These are phyloP conservation scores for Spinellus fusiger DNA, from an alignment of 192 early-diverging fungal genomes.

Conservation along the genomic window DNA sequence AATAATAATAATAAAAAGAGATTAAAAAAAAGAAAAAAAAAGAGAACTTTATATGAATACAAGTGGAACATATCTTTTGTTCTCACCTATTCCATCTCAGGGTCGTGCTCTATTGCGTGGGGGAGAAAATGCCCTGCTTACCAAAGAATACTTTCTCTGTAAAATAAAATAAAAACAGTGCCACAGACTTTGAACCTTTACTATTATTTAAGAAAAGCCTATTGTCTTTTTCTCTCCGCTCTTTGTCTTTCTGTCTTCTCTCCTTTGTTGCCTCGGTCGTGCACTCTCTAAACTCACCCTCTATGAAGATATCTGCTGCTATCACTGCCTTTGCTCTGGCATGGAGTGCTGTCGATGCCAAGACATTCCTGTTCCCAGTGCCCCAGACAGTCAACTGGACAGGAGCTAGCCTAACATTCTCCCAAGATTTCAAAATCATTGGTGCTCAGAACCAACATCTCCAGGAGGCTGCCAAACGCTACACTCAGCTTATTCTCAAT, in stretches of 20 bases:
- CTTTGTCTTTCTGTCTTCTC: neutral
- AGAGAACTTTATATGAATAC: no score
- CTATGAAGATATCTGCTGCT: slow-evolving; percentile 19
- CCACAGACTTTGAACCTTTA: no score
- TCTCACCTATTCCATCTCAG: neutral
- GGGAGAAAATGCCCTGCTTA: no score
- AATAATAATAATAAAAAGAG: no score
- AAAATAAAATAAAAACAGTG: neutral
- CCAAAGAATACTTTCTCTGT: neutral
- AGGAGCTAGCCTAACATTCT: slow-evolving; percentile 3
- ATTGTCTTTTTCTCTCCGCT: neutral
- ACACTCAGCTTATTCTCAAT: slow-evolving; percentile 34
- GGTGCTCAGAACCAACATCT: slow-evolving; percentile 4
- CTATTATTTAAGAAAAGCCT: neutral
- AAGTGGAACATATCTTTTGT: neutral
- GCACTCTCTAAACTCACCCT: neutral
- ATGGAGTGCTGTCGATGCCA: slow-evolving; percentile 5
- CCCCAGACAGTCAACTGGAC: slow-evolving; percentile 25
- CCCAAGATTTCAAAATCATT: slow-evolving; percentile 13
- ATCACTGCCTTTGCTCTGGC: slow-evolving; percentile 7
- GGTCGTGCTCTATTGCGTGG: no score
- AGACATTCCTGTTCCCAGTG: slow-evolving; percentile 24
- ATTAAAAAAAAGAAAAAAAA: no score
- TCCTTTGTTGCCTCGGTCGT: slow-evolving; percentile 1
- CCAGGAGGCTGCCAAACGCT: slow-evolving; percentile 32